phyloP scores from a whole-genome alignment of 805 yeast genomes.

The Zygoascus biomembranicola region DNA sequence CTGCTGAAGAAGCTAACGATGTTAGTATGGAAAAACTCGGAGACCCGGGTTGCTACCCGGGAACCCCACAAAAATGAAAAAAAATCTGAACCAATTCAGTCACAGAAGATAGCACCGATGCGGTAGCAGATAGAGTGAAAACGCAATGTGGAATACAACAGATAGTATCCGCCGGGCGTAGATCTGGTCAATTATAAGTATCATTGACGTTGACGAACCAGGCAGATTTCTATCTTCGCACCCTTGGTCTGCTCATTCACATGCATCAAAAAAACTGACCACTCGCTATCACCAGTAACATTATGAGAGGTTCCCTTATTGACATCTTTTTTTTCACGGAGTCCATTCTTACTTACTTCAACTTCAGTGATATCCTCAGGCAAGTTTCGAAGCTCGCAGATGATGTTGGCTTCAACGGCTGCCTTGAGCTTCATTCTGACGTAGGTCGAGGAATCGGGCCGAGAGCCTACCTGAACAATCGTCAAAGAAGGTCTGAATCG shows the following conservation, averaged over 20 bases:
- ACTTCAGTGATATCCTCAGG: slow-evolving; percentile 54
- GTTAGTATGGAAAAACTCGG: background rate
- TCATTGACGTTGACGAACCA: slow-evolving; percentile 20
- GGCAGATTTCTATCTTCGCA: background rate
- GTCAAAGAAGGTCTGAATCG: slow-evolving; percentile 63
- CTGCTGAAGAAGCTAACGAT: slow-evolving; percentile 35
- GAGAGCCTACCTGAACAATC: slow-evolving; percentile 80
- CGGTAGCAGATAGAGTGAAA: no score
- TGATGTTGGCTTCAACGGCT: slow-evolving; percentile 72
- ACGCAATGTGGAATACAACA: no score
- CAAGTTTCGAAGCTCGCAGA: slow-evolving; percentile 56
- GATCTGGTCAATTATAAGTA: no score
- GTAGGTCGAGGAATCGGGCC: slow-evolving; percentile 88
- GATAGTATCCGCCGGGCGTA: no score
- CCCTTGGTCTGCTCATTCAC: no score
- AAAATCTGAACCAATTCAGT: background rate
- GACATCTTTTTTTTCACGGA: background rate
- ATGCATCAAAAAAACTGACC: no score
- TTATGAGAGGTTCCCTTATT: no score
- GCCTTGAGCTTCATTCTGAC: slow-evolving; percentile 89
- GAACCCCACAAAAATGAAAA: background rate
- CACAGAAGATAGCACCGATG: background rate
- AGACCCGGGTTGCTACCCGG: background rate
- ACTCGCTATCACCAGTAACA: no score
- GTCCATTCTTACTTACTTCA: slow-evolving; percentile 22